Percentiles rank a stretch among this genome's conserved stretches.
phyloP scores from a whole-genome alignment of 2,329 filamentous ascomycete genomes.

The Tolypocladium paradoxum region DNA sequence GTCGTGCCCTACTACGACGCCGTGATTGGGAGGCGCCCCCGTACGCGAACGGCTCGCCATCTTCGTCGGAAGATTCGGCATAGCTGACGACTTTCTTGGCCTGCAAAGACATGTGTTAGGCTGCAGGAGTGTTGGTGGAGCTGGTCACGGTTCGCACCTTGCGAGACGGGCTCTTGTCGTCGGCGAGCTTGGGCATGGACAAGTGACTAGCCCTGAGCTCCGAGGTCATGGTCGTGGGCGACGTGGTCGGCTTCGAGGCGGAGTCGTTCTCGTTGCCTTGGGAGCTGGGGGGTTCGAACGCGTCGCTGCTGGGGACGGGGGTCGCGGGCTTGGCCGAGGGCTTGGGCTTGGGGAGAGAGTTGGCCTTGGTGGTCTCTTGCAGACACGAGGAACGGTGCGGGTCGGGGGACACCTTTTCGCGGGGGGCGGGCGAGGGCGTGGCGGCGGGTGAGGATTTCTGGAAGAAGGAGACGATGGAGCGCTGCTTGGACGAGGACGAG shows the following conservation, averaged over 20 bases:
- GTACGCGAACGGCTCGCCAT: slow-evolving; percentile 58
- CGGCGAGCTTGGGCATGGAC: slow-evolving; percentile 10
- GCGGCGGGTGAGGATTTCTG: slow-evolving; percentile 27
- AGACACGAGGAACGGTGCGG: slow-evolving; percentile 22
- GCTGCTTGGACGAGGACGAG: slow-evolving; percentile 27
- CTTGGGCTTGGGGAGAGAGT: slow-evolving; percentile 25
- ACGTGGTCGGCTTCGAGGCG: slow-evolving; percentile 41
- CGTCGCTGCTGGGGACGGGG: slow-evolving; percentile 73
- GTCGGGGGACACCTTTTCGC: slow-evolving; percentile 21
- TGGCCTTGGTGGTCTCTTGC: slow-evolving; percentile 30
- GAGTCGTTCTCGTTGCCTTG: slow-evolving; percentile 49
- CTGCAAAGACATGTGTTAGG: slow-evolving; percentile 17
- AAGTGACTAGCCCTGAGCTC: slow-evolving; percentile 12
- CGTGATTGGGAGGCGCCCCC: slow-evolving; percentile 27
- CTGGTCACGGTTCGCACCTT: slow-evolving; percentile 43
- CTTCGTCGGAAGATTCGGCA: slow-evolving; percentile 73
- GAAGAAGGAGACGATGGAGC: slow-evolving; percentile 34
- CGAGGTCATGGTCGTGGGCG: slow-evolving; percentile 16
- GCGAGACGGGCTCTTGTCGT: slow-evolving; percentile 63
- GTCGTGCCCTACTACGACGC: slow-evolving; percentile 37
- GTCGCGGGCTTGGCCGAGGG: slow-evolving; percentile 41
- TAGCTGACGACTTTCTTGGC: slow-evolving; percentile 59
- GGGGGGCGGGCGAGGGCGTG: slow-evolving; percentile 19
- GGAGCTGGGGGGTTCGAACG: slow-evolving; percentile 53
- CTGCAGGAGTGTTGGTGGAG: too few relatives aligned